These are phyloP conservation scores for Cubamyces lactineus DNA, from an alignment of 768 basidiomycete species.

Conservation along the genomic window DNA sequence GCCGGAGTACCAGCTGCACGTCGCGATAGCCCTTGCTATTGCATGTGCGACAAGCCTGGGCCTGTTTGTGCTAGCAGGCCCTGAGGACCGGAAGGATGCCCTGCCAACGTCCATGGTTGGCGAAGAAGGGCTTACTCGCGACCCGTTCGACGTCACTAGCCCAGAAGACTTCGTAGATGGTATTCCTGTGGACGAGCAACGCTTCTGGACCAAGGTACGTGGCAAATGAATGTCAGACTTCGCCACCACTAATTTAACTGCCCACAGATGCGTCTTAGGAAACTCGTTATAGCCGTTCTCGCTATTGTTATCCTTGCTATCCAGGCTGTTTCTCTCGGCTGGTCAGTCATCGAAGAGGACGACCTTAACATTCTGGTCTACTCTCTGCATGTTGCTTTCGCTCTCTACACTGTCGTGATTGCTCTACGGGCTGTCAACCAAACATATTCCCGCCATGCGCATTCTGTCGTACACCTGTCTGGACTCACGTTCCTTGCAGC, in stretches of 20 bases:
- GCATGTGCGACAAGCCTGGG: conserved; percentile 49
- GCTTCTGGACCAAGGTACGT: conserved; percentile 62
- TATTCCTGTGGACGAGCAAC: conserved; percentile 59
- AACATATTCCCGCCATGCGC: conserved; percentile 43
- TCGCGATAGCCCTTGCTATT: conserved; percentile 51
- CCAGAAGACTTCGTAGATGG: conserved; percentile 73
- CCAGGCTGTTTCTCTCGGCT: conserved; percentile 59
- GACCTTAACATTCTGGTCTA: conserved; percentile 40
- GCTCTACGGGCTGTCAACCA: conserved; percentile 53
- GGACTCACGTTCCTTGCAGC: conserved; percentile 54
- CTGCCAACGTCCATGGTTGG: conserved; percentile 40
- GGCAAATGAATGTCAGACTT: not conserved
- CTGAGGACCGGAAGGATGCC: conserved; percentile 53
- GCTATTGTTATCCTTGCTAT: conserved; percentile 52
- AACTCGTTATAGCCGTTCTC: conserved; percentile 51
- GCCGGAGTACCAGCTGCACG: conserved; percentile 62
- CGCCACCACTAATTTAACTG: not conserved
- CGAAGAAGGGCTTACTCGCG: conserved; percentile 36
- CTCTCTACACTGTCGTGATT: conserved; percentile 61
- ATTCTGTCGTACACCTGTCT: conserved; percentile 59
- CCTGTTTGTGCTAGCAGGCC: conserved; percentile 44
- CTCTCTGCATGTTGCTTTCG: conserved; percentile 53
- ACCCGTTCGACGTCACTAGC: conserved; percentile 75
- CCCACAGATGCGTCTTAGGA: conserved; percentile 60
- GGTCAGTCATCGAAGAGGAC: conserved; percentile 42